Conservation (phyloP, 177 flowering plant species). For the Tripterygium wilfordii region DNA sequence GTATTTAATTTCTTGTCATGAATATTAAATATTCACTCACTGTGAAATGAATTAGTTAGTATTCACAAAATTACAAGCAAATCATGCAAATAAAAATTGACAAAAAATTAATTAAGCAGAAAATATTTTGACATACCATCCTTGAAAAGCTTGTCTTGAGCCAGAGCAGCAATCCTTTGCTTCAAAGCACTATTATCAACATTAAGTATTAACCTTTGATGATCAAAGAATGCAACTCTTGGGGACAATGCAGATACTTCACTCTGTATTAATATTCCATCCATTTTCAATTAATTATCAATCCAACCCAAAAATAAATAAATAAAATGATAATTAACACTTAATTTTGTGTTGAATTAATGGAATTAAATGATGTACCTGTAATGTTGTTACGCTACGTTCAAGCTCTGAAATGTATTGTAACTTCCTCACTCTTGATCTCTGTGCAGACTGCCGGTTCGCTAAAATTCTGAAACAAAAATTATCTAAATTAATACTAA, state of each 20-base stretch:
- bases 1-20: too few species aligned
- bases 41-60: too few species aligned
- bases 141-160: slow-evolving; percentile 72
- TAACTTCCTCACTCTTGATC: slow-evolving; percentile 68
- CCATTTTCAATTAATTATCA: too few species aligned
- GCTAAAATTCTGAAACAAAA: slow-evolving; percentile 75
- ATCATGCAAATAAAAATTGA: too few species aligned
- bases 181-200: slow-evolving; percentile 64
- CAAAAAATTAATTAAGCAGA: too few species aligned
- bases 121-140: slow-evolving; percentile 34
- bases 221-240: slow-evolving; percentile 62
- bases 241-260: slow-evolving; percentile 70
- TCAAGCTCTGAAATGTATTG: slow-evolving; percentile 76
- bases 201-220: slow-evolving; percentile 57
- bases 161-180: slow-evolving; percentile 70
- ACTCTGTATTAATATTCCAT: too few species aligned
- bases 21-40: too few species aligned
- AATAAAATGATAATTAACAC: too few species aligned
- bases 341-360: too few species aligned
- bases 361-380: slow-evolving; percentile 22
- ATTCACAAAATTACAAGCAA: too few species aligned
- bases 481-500: too few species aligned
- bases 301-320: too few species aligned
- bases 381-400: slow-evolving; percentile 60
- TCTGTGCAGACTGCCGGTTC: slow-evolving; percentile 71